Conservation (phyloP, 306 rosid genomes). For the Glycyrrhiza uralensis region DNA sequence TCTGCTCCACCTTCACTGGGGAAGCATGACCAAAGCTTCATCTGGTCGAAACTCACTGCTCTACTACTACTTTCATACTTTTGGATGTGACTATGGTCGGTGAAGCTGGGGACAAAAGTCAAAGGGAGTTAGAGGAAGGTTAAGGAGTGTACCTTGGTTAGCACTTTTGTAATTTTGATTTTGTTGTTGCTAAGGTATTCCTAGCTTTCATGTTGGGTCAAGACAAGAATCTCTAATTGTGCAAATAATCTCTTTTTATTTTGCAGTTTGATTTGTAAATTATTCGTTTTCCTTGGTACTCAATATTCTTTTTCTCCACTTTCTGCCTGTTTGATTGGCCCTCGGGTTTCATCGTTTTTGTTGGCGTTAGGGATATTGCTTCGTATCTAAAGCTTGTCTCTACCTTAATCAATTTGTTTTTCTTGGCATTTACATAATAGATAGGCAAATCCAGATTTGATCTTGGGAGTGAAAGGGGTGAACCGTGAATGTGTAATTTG, state of each 20-base stretch:
- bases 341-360: neutral
- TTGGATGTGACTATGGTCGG: slow-evolving; percentile 44
- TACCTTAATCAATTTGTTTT: too few species aligned
- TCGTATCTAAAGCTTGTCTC: neutral
- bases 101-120: neutral
- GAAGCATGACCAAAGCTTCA: slow-evolving; percentile 24
- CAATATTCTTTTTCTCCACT: neutral
- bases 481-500: too few species aligned
- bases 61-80: slow-evolving; percentile 42
- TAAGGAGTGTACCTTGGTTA: slow-evolving; percentile 29
- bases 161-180: slow-evolving; percentile 38
- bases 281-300: slow-evolving; percentile 1
- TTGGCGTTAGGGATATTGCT: neutral
- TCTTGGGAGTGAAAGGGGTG: too few species aligned
- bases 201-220: slow-evolving; percentile 60
- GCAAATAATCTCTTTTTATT: slow-evolving; percentile 33
- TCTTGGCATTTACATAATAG: neutral
- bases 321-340: neutral
- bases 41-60: slow-evolving; percentile 41
- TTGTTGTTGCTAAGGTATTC: slow-evolving; percentile 47
- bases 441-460: neutral
- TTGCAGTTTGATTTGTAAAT: slow-evolving; percentile 13
- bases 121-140: slow-evolving; percentile 21
- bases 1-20: slow-evolving; percentile 38
- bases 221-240: slow-evolving; percentile 56